A percentile compares a stretch with the other conserved stretches of the same genome.
phyloP scores from a whole-genome alignment of 2,329 filamentous ascomycete genomes.

The Ascochyta fabae region DNA sequence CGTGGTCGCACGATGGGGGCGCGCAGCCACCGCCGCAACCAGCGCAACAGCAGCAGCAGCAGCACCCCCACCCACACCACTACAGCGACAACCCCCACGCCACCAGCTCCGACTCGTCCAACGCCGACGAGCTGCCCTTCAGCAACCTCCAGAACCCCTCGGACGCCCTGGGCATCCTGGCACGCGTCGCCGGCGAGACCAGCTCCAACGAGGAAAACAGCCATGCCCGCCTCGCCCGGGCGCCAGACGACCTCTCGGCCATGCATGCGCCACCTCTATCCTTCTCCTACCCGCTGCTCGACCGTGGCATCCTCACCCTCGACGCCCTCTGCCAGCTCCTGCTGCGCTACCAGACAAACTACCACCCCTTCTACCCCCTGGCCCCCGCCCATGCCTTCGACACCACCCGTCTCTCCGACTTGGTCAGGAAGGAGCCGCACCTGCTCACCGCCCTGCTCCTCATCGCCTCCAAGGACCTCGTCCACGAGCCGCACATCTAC shows the following conservation, averaged over 20 bases:
- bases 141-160: constrained; percentile 57
- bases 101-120: constrained; percentile 39
- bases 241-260: constrained; percentile 20
- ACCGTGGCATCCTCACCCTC: constrained; percentile 50
- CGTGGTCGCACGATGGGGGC: too few species aligned
- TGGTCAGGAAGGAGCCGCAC: constrained; percentile 68
- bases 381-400: constrained; percentile 67
- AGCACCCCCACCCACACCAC: neutral
- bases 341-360: constrained; percentile 67
- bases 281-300: constrained; percentile 53
- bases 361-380: constrained; percentile 74
- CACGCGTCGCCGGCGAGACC: constrained; percentile 52
- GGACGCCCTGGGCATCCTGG: constrained; percentile 57
- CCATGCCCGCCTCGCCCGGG: neutral
- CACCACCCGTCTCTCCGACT: constrained; percentile 59
- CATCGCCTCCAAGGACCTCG: constrained; percentile 74
- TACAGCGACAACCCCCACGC: constrained; percentile 30
- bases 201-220: constrained; percentile 40
- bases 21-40: too few species aligned
- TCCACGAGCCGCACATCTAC: constrained; percentile 67
- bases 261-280: constrained; percentile 40
- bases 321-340: constrained; percentile 61
- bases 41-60: too few species aligned
- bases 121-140: constrained; percentile 47
- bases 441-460: constrained; percentile 73